These are phyloP conservation scores for Fulvia fulva DNA, from an alignment of 2,329 filamentous ascomycete species.

Conservation along the genomic window DNA sequence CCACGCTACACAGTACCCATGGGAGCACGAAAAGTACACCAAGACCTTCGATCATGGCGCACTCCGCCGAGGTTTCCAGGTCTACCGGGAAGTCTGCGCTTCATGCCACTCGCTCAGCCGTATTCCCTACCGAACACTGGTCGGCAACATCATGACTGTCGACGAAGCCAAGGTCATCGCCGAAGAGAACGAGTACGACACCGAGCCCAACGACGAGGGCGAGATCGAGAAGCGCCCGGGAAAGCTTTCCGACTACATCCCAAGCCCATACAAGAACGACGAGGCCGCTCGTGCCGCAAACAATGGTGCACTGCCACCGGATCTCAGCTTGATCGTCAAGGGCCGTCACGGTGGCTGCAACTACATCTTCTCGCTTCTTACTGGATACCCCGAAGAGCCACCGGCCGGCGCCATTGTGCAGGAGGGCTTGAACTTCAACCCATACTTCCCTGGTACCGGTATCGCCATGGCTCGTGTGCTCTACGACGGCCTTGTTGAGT, in stretches of 20 bases:
- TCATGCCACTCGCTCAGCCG: slow-evolving; percentile 95
- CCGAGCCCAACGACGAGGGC: slow-evolving; percentile 94
- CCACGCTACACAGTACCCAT: slow-evolving; percentile 87
- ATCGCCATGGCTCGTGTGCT: slow-evolving; percentile 99
- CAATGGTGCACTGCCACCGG: slow-evolving; percentile 94
- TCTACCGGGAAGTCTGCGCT: slow-evolving; percentile 97
- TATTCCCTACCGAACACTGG: slow-evolving; percentile 87
- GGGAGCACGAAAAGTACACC: slow-evolving; percentile 86
- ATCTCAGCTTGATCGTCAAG: slow-evolving; percentile 97
- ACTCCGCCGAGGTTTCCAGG: slow-evolving; percentile 98
- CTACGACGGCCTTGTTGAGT: slow-evolving; percentile 95
- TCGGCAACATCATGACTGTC: slow-evolving; percentile 88
- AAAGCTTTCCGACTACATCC: slow-evolving; percentile 97
- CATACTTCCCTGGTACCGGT: slow-evolving; percentile 98
- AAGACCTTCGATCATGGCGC: slow-evolving; percentile 97
- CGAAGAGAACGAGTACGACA: slow-evolving; percentile 98
- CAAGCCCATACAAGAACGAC: slow-evolving; percentile 95
- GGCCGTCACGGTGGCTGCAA: slow-evolving; percentile 94
- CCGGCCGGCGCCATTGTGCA: slow-evolving; percentile 83
- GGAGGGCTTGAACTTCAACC: slow-evolving; percentile 98
- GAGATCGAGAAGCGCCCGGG: slow-evolving; percentile 97
- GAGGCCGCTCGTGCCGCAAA: slow-evolving; percentile 97
- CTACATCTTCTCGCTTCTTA: slow-evolving; percentile 97
- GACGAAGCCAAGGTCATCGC: slow-evolving; percentile 97
- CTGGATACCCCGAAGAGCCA: slow-evolving; percentile 94